Evolutionary conservation across 495 filamentous ascomycete species (phyloP), one percentile per base, ranked within the genome.

Genomic region (Penicillium ochrochloron): DNA sequence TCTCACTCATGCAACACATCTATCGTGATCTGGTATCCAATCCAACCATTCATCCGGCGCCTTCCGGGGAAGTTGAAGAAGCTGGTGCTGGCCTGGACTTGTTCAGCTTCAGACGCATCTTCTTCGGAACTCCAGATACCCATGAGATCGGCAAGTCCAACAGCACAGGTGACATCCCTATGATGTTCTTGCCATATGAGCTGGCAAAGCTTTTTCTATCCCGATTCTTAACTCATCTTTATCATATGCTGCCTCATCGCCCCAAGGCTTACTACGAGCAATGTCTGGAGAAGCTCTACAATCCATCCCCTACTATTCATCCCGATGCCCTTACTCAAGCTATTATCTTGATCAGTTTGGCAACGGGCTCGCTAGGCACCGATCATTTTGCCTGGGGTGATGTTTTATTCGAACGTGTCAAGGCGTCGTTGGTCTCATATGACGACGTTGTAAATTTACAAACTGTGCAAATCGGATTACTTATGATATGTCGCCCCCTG

Each of bases 361-460:
- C 77, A 1, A 67, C 64, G 29, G 77, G 74, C 0, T 68, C 78
- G 6, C 54, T 77, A 7, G 75, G 71, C 0, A 76, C 77, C 0
- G 72, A 79, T 23, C 71, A 79, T 46, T 68, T 67, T 60, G 65
- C 68, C 3, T 80, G 77, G 77, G 79, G 76, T 0, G 77, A 83
- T 46, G 54, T 78, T 7, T 46, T 83, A 21, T 78, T 76, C 39
- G 75, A 78, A 15, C 76, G 74, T 2, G 79, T 77, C 25, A 82
- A 80, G 57, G 69, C 73, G n/a, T 76, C 76, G 1, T 58, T 66
- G 29, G 60, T 64, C 3, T 46, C 69, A 0, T 74, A 73, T 41
- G 80, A 83, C 54, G 79, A 82, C 8, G 75, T 78, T 7, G 80
- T 82, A 0, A 83, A 79, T 55, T 55, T 82, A 0, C 77, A 81